These are phyloP conservation scores for Suhomyces bokatorum DNA, from an alignment of 1,139 yeast genomes.

Conservation along the genomic window DNA sequence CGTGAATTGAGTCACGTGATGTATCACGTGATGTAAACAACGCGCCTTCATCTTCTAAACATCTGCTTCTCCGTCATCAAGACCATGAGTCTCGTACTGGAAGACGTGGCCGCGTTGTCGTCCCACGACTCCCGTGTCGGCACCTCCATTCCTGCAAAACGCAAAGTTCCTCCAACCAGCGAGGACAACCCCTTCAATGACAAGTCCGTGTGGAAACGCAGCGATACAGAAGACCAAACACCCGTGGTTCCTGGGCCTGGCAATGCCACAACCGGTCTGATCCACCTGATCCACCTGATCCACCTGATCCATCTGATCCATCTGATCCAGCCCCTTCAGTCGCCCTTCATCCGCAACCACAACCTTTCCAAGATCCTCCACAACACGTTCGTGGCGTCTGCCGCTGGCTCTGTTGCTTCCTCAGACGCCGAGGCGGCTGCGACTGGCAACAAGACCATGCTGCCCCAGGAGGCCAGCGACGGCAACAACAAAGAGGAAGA, in stretches of 20 bases:
- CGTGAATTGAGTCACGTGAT: not conserved
- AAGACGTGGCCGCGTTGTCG: slow-evolving; percentile 1
- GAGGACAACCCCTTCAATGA: slow-evolving; percentile 27
- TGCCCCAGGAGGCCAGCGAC: not conserved
- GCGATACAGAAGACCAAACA: slow-evolving; percentile 2
- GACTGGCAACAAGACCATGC: slow-evolving; percentile 10
- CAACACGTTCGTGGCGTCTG: slow-evolving; percentile 5
- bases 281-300: too few species aligned
- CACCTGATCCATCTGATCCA: not conserved
- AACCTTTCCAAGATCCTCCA: slow-evolving; percentile 15
- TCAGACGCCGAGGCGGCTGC: slow-evolving; percentile 5
- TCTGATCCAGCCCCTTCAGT: slow-evolving; percentile 2
- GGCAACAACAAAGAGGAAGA: slow-evolving; percentile 1
- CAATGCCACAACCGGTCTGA: not conserved
- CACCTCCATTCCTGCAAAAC: slow-evolving; percentile 4
- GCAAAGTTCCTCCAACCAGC: slow-evolving; percentile 11
- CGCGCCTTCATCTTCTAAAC: slow-evolving; percentile 4
- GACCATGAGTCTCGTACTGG: slow-evolving; percentile 6
- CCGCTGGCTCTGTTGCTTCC: slow-evolving; percentile 8
- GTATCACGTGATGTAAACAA: not conserved
- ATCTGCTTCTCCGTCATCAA: not conserved
- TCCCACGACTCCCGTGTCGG: not conserved
- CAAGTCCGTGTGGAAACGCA: slow-evolving; percentile 2
- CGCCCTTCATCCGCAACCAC: slow-evolving; percentile 17
- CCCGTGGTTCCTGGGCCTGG: not conserved